Evolutionary conservation across 257 asterid genomes (phyloP).

Genomic region (Lycium barbarum): DNA sequence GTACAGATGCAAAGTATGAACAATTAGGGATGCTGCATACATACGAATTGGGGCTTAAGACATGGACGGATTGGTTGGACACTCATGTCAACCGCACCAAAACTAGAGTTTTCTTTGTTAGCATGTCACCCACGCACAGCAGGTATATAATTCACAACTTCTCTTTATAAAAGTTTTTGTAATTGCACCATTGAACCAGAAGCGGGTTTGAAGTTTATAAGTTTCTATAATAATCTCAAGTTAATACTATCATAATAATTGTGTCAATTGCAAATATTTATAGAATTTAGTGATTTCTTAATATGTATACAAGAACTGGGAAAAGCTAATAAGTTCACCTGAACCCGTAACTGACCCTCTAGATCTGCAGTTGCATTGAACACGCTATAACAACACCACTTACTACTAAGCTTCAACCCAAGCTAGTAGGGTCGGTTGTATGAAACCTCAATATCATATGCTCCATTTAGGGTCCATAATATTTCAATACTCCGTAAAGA

Average conservation of each 20-base stretch:
- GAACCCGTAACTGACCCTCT: neutral
- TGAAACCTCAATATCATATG: neutral
- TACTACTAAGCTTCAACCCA: neutral
- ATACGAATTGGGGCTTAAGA: constrained; percentile 61
- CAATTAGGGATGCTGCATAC: constrained; percentile 50
- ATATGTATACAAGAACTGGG: neutral
- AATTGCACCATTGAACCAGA: neutral
- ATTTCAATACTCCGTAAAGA: neutral
- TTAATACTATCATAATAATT: neutral
- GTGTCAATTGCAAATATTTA: neutral
- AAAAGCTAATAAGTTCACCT: neutral
- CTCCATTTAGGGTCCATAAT: neutral
- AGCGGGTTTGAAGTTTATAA: neutral
- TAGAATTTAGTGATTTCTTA: neutral
- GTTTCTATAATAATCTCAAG: neutral
- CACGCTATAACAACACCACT: neutral
- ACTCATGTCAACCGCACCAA: constrained; percentile 57
- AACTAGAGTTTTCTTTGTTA: constrained; percentile 61
- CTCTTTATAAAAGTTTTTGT: neutral
- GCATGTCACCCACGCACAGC: constrained; percentile 60
- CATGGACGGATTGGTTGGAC: constrained; percentile 73
- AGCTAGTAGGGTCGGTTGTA: neutral
- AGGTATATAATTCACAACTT: constrained; percentile 36
- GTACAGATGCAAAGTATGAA: constrained; percentile 44
- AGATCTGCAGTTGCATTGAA: neutral